Percentiles rank a stretch among this genome's conserved stretches.
Conservation (phyloP, 2,329 filamentous ascomycete genomes). For the Sclerotinia minor region DNA sequence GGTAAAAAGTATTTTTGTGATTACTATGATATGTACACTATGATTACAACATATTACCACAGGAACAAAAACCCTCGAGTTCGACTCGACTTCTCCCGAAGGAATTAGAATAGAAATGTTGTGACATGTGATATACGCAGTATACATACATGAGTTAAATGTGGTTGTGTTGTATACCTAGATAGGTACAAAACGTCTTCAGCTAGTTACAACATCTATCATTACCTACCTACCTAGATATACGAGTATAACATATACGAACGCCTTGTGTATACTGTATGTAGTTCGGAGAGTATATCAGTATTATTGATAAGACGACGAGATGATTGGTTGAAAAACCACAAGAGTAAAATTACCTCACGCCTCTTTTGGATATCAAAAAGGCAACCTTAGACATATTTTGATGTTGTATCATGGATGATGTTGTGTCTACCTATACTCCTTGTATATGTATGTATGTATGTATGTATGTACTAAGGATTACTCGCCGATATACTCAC, state of each 20-base stretch:
- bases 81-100: too few species aligned
- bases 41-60: neutral
- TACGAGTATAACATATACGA: too few species aligned
- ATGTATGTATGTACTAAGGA: neutral
- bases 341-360: neutral
- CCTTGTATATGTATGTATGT: too few species aligned
- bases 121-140: neutral
- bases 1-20: neutral
- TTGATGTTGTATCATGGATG: neutral
- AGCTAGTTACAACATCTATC: slow-evolving; percentile 5
- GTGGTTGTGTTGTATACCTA: neutral
- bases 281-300: neutral
- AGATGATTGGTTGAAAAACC: neutral
- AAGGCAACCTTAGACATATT: neutral
- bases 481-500: neutral
- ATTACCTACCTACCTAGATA: too few species aligned
- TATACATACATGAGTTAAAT: neutral
- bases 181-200: neutral
- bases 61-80: neutral
- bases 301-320: neutral
- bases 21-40: too few species aligned
- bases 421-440: neutral
- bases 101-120: neutral
- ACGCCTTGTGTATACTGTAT: too few species aligned
- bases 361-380: neutral